phyloP scores from a whole-genome alignment of 1,284 basidiomycete species.

The Rhodotorula sp. region DNA sequence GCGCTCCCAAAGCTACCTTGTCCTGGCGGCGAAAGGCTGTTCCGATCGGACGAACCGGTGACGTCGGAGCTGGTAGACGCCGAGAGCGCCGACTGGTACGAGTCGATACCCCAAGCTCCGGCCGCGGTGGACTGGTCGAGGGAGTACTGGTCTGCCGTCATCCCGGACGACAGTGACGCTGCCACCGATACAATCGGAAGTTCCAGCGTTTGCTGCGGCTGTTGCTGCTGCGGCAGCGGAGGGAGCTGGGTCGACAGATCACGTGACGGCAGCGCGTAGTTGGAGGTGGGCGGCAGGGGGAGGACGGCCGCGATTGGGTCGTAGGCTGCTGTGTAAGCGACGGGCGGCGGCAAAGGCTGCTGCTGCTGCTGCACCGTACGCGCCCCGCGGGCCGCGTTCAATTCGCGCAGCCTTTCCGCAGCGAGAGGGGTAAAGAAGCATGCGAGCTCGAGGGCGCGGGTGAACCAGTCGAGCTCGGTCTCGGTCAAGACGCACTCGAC shows the following conservation, averaged over 20 bases:
- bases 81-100: background rate
- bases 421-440: conserved; percentile 40
- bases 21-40: background rate
- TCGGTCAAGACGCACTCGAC: conserved; percentile 36
- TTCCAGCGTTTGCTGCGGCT: background rate
- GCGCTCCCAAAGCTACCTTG: background rate
- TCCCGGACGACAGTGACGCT: background rate
- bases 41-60: background rate
- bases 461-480: conserved; percentile 39
- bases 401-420: conserved; percentile 12
- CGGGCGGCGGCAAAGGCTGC: no score
- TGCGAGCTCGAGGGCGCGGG: conserved; percentile 29
- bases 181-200: background rate
- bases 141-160: background rate
- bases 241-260: background rate
- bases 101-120: background rate
- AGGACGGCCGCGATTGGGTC: no score
- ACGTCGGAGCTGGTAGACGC: background rate
- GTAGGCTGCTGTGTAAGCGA: no score
- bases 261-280: background rate
- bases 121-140: background rate
- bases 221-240: background rate
- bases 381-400: conserved; percentile 11
- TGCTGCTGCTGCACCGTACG: background rate
- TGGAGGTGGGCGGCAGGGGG: no score